These are phyloP conservation scores for Fusarium buxicola DNA, from an alignment of 2,329 filamentous ascomycete genomes.

Conservation along the genomic window DNA sequence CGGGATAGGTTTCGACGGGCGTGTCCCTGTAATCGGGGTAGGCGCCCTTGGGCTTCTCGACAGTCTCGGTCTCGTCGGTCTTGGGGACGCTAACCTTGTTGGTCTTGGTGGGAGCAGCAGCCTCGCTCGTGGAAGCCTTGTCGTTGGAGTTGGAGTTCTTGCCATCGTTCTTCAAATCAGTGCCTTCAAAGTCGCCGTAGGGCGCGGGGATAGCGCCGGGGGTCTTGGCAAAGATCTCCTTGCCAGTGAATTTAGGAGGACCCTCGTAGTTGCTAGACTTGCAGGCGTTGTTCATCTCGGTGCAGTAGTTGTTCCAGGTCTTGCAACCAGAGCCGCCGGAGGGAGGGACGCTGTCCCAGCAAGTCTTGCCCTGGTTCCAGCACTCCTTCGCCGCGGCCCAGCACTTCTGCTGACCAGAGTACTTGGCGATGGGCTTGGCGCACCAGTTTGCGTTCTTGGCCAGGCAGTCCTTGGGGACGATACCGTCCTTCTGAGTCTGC, in stretches of 20 bases:
- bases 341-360: slow-evolving; percentile 69
- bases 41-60: slow-evolving; percentile 18
- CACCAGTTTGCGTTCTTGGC: slow-evolving; percentile 80
- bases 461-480: slow-evolving; percentile 67
- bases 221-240: slow-evolving; percentile 47
- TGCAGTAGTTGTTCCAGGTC: slow-evolving; percentile 73
- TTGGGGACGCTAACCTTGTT: slow-evolving; percentile 18
- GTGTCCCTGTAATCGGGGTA: slow-evolving; percentile 25
- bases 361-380: slow-evolving; percentile 69
- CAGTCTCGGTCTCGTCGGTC: slow-evolving; percentile 19
- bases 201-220: slow-evolving; percentile 51
- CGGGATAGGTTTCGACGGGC: slow-evolving; percentile 8
- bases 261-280: slow-evolving; percentile 57
- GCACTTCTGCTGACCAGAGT: slow-evolving; percentile 67
- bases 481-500: slow-evolving; percentile 55
- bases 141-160: slow-evolving; percentile 26
- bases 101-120: slow-evolving; percentile 15
- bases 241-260: slow-evolving; percentile 58
- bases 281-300: slow-evolving; percentile 58
- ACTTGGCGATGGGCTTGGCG: slow-evolving; percentile 68
- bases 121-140: slow-evolving; percentile 11
- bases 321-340: slow-evolving; percentile 70
- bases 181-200: slow-evolving; percentile 44
- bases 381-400: slow-evolving; percentile 67
- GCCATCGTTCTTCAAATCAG: slow-evolving; percentile 22